phyloP scores from a whole-genome alignment of 73 alveolate species.

The Urostyla sp. region DNA sequence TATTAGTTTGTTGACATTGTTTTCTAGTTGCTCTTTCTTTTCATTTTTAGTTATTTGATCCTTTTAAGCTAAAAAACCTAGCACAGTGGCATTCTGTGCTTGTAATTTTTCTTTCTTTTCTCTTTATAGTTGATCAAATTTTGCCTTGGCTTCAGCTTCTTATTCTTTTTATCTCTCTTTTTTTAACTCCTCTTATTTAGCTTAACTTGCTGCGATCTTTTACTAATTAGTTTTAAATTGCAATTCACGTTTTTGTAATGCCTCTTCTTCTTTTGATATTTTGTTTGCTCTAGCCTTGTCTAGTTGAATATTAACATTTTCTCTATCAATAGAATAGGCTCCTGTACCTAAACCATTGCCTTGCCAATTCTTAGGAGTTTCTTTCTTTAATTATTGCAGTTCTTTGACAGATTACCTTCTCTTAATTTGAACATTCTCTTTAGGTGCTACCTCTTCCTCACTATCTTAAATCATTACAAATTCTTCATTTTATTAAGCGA shows the following conservation, averaged over 20 bases:
- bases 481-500: too few relatives aligned
- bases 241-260: background rate
- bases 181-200: background rate
- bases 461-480: too few relatives aligned
- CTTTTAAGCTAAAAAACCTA: slow-evolving; percentile 30
- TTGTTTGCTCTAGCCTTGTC: background rate
- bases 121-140: background rate
- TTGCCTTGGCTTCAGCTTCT: slow-evolving; percentile 5
- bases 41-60: slow-evolving; percentile 1
- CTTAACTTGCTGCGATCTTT: background rate
- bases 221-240: background rate
- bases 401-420: too few relatives aligned
- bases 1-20: background rate
- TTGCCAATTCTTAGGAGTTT: background rate
- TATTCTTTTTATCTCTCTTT: background rate
- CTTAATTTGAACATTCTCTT: background rate
- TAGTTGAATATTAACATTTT: background rate
- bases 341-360: slow-evolving; percentile 1
- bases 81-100: slow-evolving; percentile 7
- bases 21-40: background rate
- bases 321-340: background rate
- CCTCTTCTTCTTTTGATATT: background rate
- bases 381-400: background rate
- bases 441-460: slow-evolving; percentile 39
- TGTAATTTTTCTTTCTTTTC: slow-evolving; percentile 17